Evolutionary conservation across 352 stramenopile species (phyloP).

Genomic region (Phytophthora idaei): DNA sequence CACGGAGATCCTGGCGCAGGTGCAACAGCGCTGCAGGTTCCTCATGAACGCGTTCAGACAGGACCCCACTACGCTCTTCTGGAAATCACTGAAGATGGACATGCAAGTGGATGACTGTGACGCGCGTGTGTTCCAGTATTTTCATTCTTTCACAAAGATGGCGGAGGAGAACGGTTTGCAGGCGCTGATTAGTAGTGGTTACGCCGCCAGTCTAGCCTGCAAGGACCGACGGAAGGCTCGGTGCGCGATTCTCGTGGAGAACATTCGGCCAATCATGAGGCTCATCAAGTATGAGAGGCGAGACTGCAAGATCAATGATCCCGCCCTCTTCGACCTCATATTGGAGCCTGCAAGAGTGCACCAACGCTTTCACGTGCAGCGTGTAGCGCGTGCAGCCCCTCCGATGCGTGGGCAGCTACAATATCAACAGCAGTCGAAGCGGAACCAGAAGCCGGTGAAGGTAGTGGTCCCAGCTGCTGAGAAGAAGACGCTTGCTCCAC

Average conservation of each 20-base stretch:
- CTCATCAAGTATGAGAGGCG: constrained; percentile 5
- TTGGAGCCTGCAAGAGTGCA: not conserved
- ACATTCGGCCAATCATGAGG: constrained; percentile 3
- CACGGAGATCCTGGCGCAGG: constrained; percentile 5
- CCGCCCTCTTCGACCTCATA: constrained; percentile 3
- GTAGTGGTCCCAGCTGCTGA: not conserved
- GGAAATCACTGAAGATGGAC: constrained; percentile 15
- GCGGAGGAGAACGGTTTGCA: constrained; percentile 11
- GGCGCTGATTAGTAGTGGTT: constrained; percentile 2
- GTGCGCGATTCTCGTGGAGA: not conserved
- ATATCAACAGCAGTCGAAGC: not conserved
- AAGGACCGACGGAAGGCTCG: constrained; percentile 3
- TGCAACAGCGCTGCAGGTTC: constrained; percentile 4
- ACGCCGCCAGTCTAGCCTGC: constrained; percentile 4
- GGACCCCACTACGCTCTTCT: constrained; percentile 16
- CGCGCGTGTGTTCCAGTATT: constrained; percentile 16
- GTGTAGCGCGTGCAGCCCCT: not conserved
- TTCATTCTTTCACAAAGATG: constrained; percentile 13
- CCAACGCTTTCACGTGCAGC: not conserved
- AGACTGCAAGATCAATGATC: constrained; percentile 12
- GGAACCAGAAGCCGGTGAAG: not conserved
- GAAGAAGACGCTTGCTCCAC: not conserved
- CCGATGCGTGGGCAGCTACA: not conserved
- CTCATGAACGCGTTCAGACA: constrained; percentile 17
- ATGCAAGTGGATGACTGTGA: constrained; percentile 19